Conservation (phyloP, 805 yeast genomes). For the Komagataella kurtzmanii region DNA sequence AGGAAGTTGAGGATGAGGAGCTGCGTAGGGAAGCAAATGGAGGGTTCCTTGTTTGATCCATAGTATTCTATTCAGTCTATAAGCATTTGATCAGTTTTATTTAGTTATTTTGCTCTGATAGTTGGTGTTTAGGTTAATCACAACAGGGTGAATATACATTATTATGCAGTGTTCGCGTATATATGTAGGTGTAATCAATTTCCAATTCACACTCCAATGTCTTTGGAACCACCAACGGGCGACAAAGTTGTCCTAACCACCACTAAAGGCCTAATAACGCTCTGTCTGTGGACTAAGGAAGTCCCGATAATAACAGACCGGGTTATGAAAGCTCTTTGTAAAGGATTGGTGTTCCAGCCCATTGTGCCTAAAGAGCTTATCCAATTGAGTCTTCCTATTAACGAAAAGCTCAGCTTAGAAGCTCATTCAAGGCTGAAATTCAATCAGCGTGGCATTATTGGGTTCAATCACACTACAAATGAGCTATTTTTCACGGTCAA, state of each 20-base stretch:
- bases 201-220: background rate
- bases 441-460: constrained; percentile 35
- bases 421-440: constrained; percentile 36
- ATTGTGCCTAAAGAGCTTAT: constrained; percentile 16
- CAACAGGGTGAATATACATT: background rate
- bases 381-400: constrained; percentile 2
- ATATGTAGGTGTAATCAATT: too few species aligned
- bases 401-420: constrained; percentile 23
- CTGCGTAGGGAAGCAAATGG: constrained; percentile 11
- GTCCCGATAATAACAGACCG: constrained; percentile 37
- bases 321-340: constrained; percentile 29
- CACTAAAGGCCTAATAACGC: constrained; percentile 40
- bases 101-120: background rate
- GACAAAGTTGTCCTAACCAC: constrained; percentile 47
- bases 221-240: constrained; percentile 37
- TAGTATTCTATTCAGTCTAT: background rate
- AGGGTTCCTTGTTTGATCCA: constrained; percentile 1
- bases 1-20: constrained; percentile 36
- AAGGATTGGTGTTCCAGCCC: constrained; percentile 26
- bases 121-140: too few species aligned
- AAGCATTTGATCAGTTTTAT: background rate
- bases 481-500: constrained; percentile 36
- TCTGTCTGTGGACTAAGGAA: constrained; percentile 64
- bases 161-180: background rate
- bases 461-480: constrained; percentile 18